Conservation (phyloP, 1,284 basidiomycete species). For the Exobasidium rhododendri region DNA sequence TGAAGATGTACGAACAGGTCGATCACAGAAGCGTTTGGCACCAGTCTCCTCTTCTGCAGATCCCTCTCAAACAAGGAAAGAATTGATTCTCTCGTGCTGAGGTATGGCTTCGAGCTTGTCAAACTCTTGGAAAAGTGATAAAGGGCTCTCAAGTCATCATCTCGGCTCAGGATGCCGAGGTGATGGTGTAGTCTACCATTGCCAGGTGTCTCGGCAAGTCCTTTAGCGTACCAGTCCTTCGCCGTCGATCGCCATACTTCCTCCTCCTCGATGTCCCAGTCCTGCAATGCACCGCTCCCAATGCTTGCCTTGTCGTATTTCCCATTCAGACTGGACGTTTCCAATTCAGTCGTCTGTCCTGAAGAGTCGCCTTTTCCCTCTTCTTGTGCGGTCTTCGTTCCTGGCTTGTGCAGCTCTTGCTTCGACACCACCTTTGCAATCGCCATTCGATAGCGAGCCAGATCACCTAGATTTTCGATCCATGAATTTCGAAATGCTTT, state of each 20-base stretch:
- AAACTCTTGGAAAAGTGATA: conserved; percentile 92
- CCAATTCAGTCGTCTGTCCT: not conserved
- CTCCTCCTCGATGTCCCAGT: conserved; percentile 85
- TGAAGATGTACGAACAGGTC: conserved; percentile 89
- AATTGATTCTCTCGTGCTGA: conserved; percentile 79
- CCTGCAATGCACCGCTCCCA: conserved; percentile 77
- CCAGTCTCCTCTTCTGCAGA: conserved; percentile 60
- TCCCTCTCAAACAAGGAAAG: conserved; percentile 76
- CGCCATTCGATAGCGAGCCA: conserved; percentile 90
- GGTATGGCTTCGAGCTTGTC: conserved; percentile 82
- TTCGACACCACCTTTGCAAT: conserved; percentile 59
- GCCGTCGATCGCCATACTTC: conserved; percentile 88
- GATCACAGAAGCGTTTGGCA: conserved; percentile 69
- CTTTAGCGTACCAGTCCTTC: conserved; percentile 85
- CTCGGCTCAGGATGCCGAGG: conserved; percentile 77
- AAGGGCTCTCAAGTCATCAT: conserved; percentile 76
- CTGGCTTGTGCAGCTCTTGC: not conserved
- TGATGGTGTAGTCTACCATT: conserved; percentile 90
- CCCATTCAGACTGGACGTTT: not conserved
- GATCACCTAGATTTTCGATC: conserved; percentile 93
- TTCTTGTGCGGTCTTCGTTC: not conserved
- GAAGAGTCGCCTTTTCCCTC: conserved; percentile 11
- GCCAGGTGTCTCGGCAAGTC: conserved; percentile 81
- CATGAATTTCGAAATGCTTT: conserved; percentile 73
- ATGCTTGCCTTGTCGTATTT: conserved; percentile 61